Percentiles rank a stretch among this genome's conserved stretches.
Evolutionary conservation across 495 filamentous ascomycete genomes (phyloP).

Genomic region (Penicillium chermesinum): DNA sequence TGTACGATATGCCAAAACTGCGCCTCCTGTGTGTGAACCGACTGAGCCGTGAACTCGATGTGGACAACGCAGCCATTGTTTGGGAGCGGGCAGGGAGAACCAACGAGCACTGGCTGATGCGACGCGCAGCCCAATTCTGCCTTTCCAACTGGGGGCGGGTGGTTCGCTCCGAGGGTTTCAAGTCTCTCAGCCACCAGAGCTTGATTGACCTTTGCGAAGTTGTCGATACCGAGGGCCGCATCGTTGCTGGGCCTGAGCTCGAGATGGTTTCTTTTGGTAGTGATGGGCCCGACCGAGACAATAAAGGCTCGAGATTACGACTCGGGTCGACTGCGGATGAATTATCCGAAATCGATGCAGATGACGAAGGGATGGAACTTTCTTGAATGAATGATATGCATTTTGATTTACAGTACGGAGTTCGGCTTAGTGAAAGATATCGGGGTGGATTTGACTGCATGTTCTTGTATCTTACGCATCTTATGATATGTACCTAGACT

Average conservation of each 20-base stretch:
- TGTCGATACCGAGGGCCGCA: conserved; percentile 82
- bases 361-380: conserved; percentile 69
- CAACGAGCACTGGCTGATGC: conserved; percentile 86
- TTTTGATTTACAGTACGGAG: conserved; percentile 13
- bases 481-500: conserved; percentile 5
- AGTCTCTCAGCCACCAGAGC: conserved; percentile 65
- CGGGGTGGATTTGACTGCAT: not conserved
- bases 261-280: conserved; percentile 65
- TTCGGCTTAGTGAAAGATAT: conserved; percentile 10
- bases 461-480: conserved; percentile 4
- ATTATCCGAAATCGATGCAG: conserved; percentile 58
- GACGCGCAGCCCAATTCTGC: conserved; percentile 80
- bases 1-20: conserved; percentile 92
- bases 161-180: conserved; percentile 82
- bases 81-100: conserved; percentile 92
- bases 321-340: conserved; percentile 54
- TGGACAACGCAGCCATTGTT: conserved; percentile 89
- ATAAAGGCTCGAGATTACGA: conserved; percentile 36
- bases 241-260: conserved; percentile 77
- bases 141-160: conserved; percentile 92
- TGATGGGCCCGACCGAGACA: conserved; percentile 46
- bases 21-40: conserved; percentile 85
- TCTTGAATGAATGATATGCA: conserved; percentile 32
- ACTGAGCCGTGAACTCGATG: conserved; percentile 80
- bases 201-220: conserved; percentile 90